Evolutionary conservation across 2,329 filamentous ascomycete species (phyloP).

Genomic region (Neocatenulostroma microsporum): DNA sequence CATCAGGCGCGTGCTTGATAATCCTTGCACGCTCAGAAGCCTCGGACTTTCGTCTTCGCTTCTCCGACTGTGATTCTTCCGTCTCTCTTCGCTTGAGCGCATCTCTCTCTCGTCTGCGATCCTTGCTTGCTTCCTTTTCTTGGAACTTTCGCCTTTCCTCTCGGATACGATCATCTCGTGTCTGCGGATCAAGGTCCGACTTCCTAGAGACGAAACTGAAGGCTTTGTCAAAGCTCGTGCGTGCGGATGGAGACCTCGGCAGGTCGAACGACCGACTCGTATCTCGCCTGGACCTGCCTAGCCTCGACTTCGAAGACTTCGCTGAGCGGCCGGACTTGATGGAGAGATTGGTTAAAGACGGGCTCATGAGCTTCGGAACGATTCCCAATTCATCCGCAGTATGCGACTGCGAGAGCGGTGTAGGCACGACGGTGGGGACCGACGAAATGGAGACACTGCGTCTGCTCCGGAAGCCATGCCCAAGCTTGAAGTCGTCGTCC

Average conservation of each 20-base stretch:
- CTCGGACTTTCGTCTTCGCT: constrained; percentile 35
- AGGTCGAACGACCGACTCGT: constrained; percentile 45
- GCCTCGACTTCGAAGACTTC: constrained; percentile 16
- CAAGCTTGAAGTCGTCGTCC: constrained; percentile 38
- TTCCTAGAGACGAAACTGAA: constrained; percentile 41
- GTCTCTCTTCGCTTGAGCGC: constrained; percentile 40
- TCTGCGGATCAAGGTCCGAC: constrained; percentile 45
- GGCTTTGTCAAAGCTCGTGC: constrained; percentile 50
- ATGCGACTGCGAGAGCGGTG: constrained; percentile 27
- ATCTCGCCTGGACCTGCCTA: constrained; percentile 40
- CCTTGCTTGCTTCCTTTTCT: constrained; percentile 52
- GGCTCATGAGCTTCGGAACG: constrained; percentile 42
- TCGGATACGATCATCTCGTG: constrained; percentile 49
- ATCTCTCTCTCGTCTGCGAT: constrained; percentile 47
- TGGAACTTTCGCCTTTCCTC: constrained; percentile 51
- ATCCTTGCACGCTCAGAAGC: constrained; percentile 13
- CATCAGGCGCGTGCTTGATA: constrained; percentile 19
- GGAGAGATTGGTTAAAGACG: constrained; percentile 47
- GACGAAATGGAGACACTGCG: constrained; percentile 41
- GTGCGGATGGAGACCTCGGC: constrained; percentile 43
- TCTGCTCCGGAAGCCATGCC: constrained; percentile 30
- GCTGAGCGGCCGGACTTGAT: constrained; percentile 35
- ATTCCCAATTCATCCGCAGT: constrained; percentile 32
- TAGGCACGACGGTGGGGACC: constrained; percentile 16
- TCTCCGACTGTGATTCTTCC: constrained; percentile 35